These are phyloP conservation scores for Emericellopsis terricola DNA, from an alignment of 495 filamentous ascomycete species.

Conservation along the genomic window DNA sequence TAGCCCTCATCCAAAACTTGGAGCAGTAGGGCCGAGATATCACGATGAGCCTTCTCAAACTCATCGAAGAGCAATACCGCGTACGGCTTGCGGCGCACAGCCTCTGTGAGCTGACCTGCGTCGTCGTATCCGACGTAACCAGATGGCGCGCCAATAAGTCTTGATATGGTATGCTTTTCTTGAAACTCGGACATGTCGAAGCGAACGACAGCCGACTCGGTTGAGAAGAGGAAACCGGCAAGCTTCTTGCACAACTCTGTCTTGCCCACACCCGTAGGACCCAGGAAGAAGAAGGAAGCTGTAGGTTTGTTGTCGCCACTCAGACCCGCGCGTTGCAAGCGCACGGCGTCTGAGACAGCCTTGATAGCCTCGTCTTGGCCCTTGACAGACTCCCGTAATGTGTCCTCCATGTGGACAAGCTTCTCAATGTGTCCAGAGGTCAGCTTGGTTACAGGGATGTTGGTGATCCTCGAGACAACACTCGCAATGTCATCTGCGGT, in stretches of 20 bases:
- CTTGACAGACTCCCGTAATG: constrained; percentile 63
- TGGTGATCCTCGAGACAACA: constrained; percentile 80
- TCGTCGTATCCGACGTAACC: constrained; percentile 97
- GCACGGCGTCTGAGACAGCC: constrained; percentile 81
- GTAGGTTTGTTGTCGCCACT: constrained; percentile 81
- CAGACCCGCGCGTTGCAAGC: constrained; percentile 84
- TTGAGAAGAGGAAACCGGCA: constrained; percentile 82
- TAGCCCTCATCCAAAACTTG: constrained; percentile 96
- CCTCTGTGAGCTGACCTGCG: constrained; percentile 89
- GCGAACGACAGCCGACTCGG: constrained; percentile 70
- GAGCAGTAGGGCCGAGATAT: constrained; percentile 84
- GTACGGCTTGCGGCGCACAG: constrained; percentile 87
- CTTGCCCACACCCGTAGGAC: constrained; percentile 92
- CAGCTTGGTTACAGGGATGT: constrained; percentile 79
- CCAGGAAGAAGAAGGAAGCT: constrained; percentile 94
- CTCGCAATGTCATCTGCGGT: constrained; percentile 83
- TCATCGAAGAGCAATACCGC: constrained; percentile 92
- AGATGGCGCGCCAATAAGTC: constrained; percentile 81
- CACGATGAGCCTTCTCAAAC: constrained; percentile 92
- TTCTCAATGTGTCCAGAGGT: constrained; percentile 87
- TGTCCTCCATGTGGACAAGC: constrained; percentile 87
- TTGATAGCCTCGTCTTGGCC: constrained; percentile 89
- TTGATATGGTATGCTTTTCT: constrained; percentile 88
- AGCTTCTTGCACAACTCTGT: constrained; percentile 96
- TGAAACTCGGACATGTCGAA: constrained; percentile 99